Percentiles rank a stretch among this genome's conserved stretches.
phyloP scores from a whole-genome alignment of 1,139 yeast genomes.

The Taphrina deformans region DNA sequence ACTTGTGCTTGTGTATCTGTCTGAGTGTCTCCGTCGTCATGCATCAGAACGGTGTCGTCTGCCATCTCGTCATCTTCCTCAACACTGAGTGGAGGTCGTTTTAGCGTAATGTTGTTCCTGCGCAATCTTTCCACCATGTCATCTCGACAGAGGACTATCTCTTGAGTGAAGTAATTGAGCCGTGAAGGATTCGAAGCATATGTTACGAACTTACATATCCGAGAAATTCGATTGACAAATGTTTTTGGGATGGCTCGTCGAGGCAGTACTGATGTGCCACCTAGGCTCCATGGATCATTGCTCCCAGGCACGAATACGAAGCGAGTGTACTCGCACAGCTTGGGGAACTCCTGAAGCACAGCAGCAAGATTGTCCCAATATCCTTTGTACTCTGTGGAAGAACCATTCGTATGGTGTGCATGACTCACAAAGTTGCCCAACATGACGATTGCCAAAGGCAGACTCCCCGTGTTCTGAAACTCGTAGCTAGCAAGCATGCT shows the following conservation, averaged over 20 bases:
- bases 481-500: constrained; percentile 58
- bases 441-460: constrained; percentile 62
- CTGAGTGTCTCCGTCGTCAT: constrained; percentile 29
- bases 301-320: constrained; percentile 79
- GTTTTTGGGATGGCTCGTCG: constrained; percentile 66
- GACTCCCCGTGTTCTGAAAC: constrained; percentile 48
- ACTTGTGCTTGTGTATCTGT: constrained; percentile 13
- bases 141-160: constrained; percentile 71
- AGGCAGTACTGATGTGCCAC: constrained; percentile 70
- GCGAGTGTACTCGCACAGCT: constrained; percentile 50
- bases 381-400: constrained; percentile 58
- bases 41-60: constrained; percentile 30
- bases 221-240: constrained; percentile 65
- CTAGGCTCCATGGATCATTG: constrained; percentile 88
- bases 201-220: constrained; percentile 63
- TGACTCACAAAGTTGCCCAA: constrained; percentile 69
- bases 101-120: constrained; percentile 56
- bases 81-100: neutral
- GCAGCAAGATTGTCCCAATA: constrained; percentile 61
- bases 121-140: constrained; percentile 68
- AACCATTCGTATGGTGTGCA: constrained; percentile 59
- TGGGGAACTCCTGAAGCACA: constrained; percentile 54
- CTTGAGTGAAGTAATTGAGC: constrained; percentile 73
- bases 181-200: constrained; percentile 81
- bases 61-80: neutral